These are phyloP conservation scores for Entelexis paramagnoliae DNA, from an alignment of 1,139 yeast genomes.

Conservation along the genomic window DNA sequence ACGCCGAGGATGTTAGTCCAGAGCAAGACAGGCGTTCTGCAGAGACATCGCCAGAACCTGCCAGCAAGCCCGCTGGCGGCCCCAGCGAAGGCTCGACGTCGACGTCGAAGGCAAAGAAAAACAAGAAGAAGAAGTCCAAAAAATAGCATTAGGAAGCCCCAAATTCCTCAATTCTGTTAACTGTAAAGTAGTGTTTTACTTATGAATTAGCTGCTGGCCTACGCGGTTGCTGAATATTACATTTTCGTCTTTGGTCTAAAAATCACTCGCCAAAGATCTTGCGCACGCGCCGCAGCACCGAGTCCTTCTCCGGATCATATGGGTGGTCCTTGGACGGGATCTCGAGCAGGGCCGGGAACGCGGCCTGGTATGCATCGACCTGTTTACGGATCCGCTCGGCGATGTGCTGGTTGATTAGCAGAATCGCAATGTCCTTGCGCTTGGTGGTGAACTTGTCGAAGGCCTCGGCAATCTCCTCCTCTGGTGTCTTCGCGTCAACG, in stretches of 20 bases:
- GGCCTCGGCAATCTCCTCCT: slow-evolving; percentile 62
- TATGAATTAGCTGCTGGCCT: background rate
- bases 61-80: background rate
- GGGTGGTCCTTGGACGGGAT: slow-evolving; percentile 99
- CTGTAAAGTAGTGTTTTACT: background rate
- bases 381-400: slow-evolving; percentile 80
- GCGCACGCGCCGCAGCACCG: slow-evolving; percentile 86
- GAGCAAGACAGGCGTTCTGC: background rate
- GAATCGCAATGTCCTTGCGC: slow-evolving; percentile 85
- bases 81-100: background rate
- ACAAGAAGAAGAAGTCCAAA: slow-evolving; percentile 30
- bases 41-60: background rate
- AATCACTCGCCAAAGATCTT: slow-evolving; percentile 79
- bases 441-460: slow-evolving; percentile 61
- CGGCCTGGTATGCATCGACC: slow-evolving; percentile 75
- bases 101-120: slow-evolving; percentile 28
- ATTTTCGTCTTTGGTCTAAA: too few species aligned
- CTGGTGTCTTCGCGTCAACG: slow-evolving; percentile 66
- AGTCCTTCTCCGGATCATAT: slow-evolving; percentile 95
- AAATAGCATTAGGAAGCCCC: background rate
- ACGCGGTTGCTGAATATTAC: background rate
- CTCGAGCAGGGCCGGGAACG: slow-evolving; percentile 93
- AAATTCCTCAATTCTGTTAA: too few species aligned
- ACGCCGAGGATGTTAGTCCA: background rate
- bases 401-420: slow-evolving; percentile 85